Evolutionary conservation across 331 rosid genomes (phyloP).

Genomic region (Malus hybrid): DNA sequence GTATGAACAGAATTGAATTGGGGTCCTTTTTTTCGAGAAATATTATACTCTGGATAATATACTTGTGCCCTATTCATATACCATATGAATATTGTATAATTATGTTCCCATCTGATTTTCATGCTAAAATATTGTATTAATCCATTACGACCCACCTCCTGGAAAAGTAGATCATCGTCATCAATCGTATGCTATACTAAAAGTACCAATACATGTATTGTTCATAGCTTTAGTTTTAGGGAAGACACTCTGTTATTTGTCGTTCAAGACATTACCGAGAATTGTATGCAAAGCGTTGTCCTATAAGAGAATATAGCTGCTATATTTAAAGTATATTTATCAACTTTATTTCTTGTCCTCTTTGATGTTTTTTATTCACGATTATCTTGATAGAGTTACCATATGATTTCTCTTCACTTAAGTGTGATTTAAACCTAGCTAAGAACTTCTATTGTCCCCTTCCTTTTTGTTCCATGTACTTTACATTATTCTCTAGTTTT

Average conservation of each 20-base stretch:
- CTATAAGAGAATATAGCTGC: too few relatives aligned
- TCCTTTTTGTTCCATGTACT: too few relatives aligned
- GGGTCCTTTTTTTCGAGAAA: neutral
- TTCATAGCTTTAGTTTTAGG: neutral
- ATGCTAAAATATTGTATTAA: neutral
- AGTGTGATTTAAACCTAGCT: too few relatives aligned
- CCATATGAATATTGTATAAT: neutral
- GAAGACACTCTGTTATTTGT: neutral
- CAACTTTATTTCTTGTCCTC: too few relatives aligned
- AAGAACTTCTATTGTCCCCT: too few relatives aligned
- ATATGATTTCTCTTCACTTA: too few relatives aligned
- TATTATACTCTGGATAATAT: neutral
- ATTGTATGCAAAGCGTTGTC: neutral
- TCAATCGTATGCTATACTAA: conserved; percentile 15
- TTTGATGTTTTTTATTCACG: too few relatives aligned
- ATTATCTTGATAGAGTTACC: too few relatives aligned
- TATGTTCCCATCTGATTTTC: neutral
- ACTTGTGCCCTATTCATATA: neutral
- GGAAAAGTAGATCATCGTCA: conserved; percentile 20
- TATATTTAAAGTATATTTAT: too few relatives aligned
- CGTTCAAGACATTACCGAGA: neutral
- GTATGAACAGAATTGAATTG: neutral
- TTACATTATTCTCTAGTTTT: too few relatives aligned
- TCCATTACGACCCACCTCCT: conserved; percentile 18
- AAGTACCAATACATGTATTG: conserved; percentile 2